Evolutionary conservation across 176 grass and related monocot genomes (phyloP).

Genomic region (Carex scoparia): DNA sequence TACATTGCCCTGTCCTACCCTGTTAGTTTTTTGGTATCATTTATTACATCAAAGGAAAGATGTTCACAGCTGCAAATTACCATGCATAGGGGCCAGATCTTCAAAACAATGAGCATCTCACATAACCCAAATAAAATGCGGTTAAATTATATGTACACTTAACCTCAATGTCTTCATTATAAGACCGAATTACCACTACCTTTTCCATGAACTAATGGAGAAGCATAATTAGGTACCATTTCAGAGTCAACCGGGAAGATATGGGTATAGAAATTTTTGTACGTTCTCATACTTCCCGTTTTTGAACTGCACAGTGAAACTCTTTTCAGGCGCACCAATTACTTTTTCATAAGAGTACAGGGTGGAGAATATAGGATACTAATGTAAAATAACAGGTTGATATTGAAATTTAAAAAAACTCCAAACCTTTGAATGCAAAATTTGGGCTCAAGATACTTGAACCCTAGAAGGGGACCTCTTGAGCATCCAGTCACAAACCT

Average conservation of each 20-base stretch:
- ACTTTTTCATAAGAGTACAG: slow-evolving; percentile 21
- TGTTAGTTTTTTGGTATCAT: background rate
- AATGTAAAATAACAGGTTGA: background rate
- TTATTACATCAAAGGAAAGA: background rate
- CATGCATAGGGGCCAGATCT: background rate
- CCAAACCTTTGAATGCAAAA: slow-evolving; percentile 95
- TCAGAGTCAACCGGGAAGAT: background rate
- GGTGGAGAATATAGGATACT: background rate
- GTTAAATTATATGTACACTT: background rate
- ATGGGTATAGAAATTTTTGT: background rate
- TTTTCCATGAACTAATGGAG: background rate
- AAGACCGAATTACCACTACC: background rate
- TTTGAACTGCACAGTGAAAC: background rate
- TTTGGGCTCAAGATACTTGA: slow-evolving; percentile 95
- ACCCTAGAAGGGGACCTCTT: slow-evolving; percentile 93
- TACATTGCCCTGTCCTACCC: slow-evolving; percentile 55
- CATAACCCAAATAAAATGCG: background rate
- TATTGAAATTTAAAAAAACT: background rate
- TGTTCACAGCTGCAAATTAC: background rate
- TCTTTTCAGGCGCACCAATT: slow-evolving; percentile 38
- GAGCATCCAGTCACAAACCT: slow-evolving; percentile 99
- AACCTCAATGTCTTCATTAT: background rate
- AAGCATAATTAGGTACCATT: background rate
- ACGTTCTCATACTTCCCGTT: background rate
- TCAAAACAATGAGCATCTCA: background rate